phyloP scores from a whole-genome alignment of 2,329 filamentous ascomycete genomes.

The Clonostachys rhizophaga region DNA sequence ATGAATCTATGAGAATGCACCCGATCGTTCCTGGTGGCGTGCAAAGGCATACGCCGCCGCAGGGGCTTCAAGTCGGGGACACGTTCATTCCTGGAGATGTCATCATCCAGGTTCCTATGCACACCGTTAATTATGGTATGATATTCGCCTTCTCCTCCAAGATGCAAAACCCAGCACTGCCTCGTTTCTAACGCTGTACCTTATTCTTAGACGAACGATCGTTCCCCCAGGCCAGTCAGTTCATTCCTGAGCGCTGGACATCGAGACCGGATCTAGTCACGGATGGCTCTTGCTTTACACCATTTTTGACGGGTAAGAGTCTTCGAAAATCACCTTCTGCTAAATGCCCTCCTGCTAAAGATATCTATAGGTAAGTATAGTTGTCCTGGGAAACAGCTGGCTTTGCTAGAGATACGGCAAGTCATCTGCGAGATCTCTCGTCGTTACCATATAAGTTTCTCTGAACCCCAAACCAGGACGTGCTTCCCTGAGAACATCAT shows the following conservation, averaged over 20 bases:
- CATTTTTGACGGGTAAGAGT: conserved; percentile 9
- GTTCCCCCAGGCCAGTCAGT: conserved; percentile 12
- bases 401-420: conserved; percentile 19
- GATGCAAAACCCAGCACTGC: neutral
- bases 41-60: conserved; percentile 23
- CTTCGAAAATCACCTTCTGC: no score
- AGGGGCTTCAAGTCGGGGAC: conserved; percentile 24
- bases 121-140: conserved; percentile 3
- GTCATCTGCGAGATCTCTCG: conserved; percentile 1
- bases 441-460: neutral
- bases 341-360: no score
- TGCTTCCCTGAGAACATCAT: no score
- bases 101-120: conserved; percentile 20
- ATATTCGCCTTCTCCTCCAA: neutral
- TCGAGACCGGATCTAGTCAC: conserved; percentile 16
- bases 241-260: conserved; percentile 27
- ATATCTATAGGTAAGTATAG: conserved; percentile 16
- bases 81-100: conserved; percentile 25
- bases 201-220: conserved; percentile 6
- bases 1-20: conserved; percentile 28
- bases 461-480: no score
- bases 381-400: conserved; percentile 28
- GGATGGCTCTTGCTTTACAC: conserved; percentile 12
- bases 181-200: no score
- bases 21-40: conserved; percentile 23